These are phyloP conservation scores for Diddensiella caesifluorescens DNA, from an alignment of 805 yeast species.

Conservation along the genomic window DNA sequence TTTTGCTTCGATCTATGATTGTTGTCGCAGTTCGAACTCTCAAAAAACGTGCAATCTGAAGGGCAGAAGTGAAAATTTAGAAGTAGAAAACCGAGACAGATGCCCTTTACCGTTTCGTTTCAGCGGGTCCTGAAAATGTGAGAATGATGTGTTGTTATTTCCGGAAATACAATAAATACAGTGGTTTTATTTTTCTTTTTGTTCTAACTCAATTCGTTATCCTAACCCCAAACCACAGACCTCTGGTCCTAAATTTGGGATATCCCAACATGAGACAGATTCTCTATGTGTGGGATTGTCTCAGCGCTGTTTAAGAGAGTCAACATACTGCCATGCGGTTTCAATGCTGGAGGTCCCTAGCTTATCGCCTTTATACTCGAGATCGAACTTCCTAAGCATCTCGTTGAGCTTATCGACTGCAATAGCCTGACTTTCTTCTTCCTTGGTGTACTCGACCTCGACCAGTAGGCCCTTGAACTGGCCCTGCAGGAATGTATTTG, in stretches of 20 bases:
- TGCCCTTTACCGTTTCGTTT: neutral
- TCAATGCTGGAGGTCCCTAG: conserved; percentile 11
- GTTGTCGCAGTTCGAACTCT: neutral
- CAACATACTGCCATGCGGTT: conserved; percentile 21
- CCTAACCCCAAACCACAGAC: too few relatives aligned
- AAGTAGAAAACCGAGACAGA: too few relatives aligned
- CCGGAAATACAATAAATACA: too few relatives aligned
- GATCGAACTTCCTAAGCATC: conserved; percentile 12
- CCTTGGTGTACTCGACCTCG: conserved; percentile 44
- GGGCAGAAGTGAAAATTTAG: neutral
- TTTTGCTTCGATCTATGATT: neutral
- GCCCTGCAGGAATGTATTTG: conserved; percentile 72
- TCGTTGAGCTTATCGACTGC: conserved; percentile 15
- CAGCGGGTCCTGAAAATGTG: too few relatives aligned
- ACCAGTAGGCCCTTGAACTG: conserved; percentile 64
- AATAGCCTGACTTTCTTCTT: conserved; percentile 19
- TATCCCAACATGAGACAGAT: too few relatives aligned
- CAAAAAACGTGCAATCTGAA: neutral
- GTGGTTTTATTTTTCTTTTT: too few relatives aligned
- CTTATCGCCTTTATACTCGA: conserved; percentile 13
- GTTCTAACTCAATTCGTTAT: too few relatives aligned
- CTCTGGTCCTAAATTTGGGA: too few relatives aligned
- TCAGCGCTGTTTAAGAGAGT: conserved; percentile 14
- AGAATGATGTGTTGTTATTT: conserved; percentile 4
- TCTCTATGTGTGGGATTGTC: too few relatives aligned